phyloP scores from a whole-genome alignment of 306 rosid species.

The Canavalia gladiata region DNA sequence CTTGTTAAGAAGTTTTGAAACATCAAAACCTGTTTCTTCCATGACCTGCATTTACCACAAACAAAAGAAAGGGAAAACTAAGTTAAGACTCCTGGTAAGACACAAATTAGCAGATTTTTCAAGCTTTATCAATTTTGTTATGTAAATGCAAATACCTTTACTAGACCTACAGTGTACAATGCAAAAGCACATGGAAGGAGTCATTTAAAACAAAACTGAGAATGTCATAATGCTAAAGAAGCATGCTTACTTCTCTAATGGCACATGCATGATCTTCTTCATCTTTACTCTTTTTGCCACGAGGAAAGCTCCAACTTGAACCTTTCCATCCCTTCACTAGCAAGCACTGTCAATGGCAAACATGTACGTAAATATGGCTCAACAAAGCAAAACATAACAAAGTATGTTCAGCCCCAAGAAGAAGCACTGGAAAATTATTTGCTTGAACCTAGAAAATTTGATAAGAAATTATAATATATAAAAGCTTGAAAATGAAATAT shows the following conservation, averaged over 20 bases:
- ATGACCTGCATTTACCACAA: conserved; percentile 71
- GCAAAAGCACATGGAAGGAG: conserved; percentile 34
- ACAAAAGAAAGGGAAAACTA: conserved; percentile 43
- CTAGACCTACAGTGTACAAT: not conserved
- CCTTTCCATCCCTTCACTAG: conserved; percentile 99
- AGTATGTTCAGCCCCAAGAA: conserved; percentile 7
- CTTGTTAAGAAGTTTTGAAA: conserved; percentile 70
- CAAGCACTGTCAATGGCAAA: conserved; percentile 73
- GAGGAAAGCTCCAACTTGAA: conserved; percentile 99
- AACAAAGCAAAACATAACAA: conserved; percentile 23
- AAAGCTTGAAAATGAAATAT: conserved; percentile 16
- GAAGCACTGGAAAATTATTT: not conserved
- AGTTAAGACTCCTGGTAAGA: conserved; percentile 21
- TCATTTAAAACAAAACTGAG: conserved; percentile 11
- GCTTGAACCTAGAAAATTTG: conserved; percentile 7
- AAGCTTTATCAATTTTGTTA: conserved; percentile 38
- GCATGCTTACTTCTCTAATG: conserved; percentile 81
- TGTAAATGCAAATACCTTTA: conserved; percentile 18
- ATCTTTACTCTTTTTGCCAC: conserved; percentile 97
- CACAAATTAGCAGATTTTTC: conserved; percentile 23
- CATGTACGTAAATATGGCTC: conserved; percentile 39
- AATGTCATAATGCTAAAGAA: conserved; percentile 26
- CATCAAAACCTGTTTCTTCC: conserved; percentile 98
- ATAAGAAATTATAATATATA: not conserved
- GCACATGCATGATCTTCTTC: conserved; percentile 99